These are phyloP conservation scores for Claviceps sp. DNA, from an alignment of 2,329 filamentous ascomycete genomes.

Conservation along the genomic window DNA sequence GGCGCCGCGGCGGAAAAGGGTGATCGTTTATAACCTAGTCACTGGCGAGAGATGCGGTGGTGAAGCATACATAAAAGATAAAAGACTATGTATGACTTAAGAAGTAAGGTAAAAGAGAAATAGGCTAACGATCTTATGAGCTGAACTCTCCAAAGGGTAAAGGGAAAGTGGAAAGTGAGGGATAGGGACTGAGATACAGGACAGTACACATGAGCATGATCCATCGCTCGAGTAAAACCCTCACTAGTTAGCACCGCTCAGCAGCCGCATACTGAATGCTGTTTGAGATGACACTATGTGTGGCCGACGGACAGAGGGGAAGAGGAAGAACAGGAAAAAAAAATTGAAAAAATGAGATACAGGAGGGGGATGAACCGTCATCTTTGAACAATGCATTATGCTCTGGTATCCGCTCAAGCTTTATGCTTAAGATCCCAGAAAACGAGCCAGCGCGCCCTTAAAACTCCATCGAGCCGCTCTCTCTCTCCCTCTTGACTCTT, in stretches of 20 bases:
- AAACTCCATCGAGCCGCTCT: slow-evolving; percentile 41
- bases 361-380: background rate
- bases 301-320: background rate
- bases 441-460: slow-evolving; percentile 12
- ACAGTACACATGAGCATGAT: no score
- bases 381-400: background rate
- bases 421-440: background rate
- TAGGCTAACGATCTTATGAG: no score
- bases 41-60: background rate
- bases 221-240: no score
- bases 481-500: slow-evolving; percentile 42
- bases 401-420: background rate
- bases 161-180: no score
- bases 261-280: no score
- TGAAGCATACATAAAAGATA: background rate
- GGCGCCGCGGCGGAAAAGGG: background rate
- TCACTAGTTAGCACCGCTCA: no score
- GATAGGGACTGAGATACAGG: no score
- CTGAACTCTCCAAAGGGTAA: no score
- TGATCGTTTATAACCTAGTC: background rate
- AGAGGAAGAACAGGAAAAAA: background rate
- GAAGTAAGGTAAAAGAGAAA: no score
- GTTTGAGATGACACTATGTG: background rate
- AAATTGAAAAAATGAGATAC: background rate
- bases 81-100: background rate